These are phyloP conservation scores for Lichtheimia corymbifera DNA, from an alignment of 371 early-diverging fungal species.

Conservation along the genomic window DNA sequence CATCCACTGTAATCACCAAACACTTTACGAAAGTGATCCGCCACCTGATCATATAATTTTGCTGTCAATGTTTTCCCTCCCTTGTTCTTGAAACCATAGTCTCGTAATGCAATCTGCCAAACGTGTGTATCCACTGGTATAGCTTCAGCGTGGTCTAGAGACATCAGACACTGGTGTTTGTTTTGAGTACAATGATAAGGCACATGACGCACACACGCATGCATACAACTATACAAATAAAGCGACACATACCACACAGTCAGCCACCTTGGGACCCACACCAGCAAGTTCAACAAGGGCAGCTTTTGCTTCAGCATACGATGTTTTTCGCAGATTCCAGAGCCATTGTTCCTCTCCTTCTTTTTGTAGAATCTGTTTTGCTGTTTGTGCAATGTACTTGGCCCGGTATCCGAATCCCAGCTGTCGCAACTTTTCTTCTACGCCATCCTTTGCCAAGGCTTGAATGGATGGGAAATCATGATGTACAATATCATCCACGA, in stretches of 20 bases:
- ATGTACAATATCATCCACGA: constrained; percentile 47
- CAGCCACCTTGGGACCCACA: constrained; percentile 95
- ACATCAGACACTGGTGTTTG: constrained; percentile 67
- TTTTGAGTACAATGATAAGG: no score
- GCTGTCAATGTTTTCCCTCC: constrained; percentile 66
- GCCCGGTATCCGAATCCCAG: constrained; percentile 97
- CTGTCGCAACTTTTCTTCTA: constrained; percentile 68
- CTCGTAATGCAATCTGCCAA: constrained; percentile 83
- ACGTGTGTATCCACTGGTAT: constrained; percentile 97
- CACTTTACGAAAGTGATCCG: constrained; percentile 68
- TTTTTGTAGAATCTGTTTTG: constrained; percentile 46
- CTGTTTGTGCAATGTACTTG: constrained; percentile 80
- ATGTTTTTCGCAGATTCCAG: constrained; percentile 45
- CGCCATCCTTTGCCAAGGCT: constrained; percentile 46
- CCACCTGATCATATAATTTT: constrained; percentile 70
- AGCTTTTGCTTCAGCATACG: constrained; percentile 61
- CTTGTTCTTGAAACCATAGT: constrained; percentile 67
- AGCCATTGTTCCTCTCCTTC: constrained; percentile 64
- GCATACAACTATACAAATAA: no score
- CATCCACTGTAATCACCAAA: constrained; percentile 92
- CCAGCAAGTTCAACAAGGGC: constrained; percentile 73
- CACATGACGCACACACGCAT: no score
- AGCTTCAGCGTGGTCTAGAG: constrained; percentile 75
- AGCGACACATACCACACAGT: constrained; percentile 83
- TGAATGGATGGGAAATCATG: constrained; percentile 74